Percentiles rank a stretch among this genome's conserved stretches.
These are phyloP conservation scores for Fraxinus pennsylvanica DNA, from an alignment of 257 asterid genomes.

Conservation along the genomic window DNA sequence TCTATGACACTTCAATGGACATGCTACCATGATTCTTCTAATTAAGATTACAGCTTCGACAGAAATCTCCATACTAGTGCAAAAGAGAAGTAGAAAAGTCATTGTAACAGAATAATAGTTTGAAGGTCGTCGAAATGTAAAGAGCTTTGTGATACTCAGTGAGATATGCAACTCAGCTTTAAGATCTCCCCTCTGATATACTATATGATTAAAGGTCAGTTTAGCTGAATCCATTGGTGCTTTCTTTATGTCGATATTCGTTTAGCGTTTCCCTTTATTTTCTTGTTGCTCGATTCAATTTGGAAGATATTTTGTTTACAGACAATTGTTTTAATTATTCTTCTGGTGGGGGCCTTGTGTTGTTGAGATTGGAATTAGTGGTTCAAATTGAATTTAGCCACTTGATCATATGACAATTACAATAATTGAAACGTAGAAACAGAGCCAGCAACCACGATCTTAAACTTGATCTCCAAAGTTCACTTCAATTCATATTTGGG, in stretches of 20 bases:
- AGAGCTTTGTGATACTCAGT: background rate
- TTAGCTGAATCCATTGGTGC: background rate
- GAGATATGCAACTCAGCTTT: background rate
- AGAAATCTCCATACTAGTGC: background rate
- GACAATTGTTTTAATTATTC: too few relatives aligned
- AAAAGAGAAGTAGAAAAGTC: background rate
- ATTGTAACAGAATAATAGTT: background rate
- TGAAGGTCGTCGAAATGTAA: background rate
- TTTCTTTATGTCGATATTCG: background rate
- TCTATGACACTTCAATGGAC: conserved; percentile 61
- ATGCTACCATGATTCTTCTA: conserved; percentile 65
- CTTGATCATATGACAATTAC: background rate
- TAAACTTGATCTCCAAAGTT: background rate
- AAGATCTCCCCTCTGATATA: background rate
- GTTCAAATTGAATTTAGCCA: background rate
- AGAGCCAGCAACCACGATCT: background rate
- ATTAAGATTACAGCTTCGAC: conserved; percentile 22
- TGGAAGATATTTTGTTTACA: background rate
- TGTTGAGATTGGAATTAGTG: background rate
- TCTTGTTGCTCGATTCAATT: background rate
- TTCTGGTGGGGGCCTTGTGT: background rate
- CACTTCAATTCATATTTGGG: background rate
- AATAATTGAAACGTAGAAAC: background rate
- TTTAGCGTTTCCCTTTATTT: background rate
- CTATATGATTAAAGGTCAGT: background rate